phyloP scores from a whole-genome alignment of 306 rosid species.

The Elaeagnus macrophylla region DNA sequence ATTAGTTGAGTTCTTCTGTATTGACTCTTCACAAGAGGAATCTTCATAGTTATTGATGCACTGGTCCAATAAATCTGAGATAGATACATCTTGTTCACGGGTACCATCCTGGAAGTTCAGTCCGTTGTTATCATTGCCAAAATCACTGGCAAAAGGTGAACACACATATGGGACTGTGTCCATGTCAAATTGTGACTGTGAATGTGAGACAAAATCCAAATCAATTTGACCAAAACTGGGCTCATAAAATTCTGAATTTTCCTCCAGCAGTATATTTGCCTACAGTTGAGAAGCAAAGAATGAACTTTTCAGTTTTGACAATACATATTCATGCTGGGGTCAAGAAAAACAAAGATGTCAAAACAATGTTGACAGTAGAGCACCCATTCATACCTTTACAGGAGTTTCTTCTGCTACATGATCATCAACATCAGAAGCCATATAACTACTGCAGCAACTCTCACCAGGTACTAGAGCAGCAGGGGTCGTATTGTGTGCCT shows the following conservation, averaged over 20 bases:
- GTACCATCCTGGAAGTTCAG: constrained; percentile 29
- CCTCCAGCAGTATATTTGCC: constrained; percentile 18
- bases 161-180: constrained; percentile 2
- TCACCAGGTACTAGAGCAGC: constrained; percentile 14
- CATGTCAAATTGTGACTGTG: not conserved
- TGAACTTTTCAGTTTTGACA: not conserved
- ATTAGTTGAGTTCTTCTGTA: constrained; percentile 12
- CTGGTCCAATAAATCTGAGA: constrained; percentile 24
- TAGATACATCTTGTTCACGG: constrained; percentile 23
- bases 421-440: constrained; percentile 35
- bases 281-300: constrained; percentile 8
- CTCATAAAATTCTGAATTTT: constrained; percentile 8
- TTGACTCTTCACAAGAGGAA: constrained; percentile 23
- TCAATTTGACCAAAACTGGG: not conserved
- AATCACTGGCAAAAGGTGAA: constrained; percentile 35
- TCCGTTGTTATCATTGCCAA: constrained; percentile 24
- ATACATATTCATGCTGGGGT: not conserved
- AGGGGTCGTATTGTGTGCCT: constrained; percentile 16
- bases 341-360: not conserved
- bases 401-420: constrained; percentile 19
- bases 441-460: constrained; percentile 17
- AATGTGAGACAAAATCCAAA: constrained; percentile 10
- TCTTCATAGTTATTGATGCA: constrained; percentile 11
- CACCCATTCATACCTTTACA: constrained; percentile 12
- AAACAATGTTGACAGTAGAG: not conserved